Base-by-base conservation (phyloP, 768 basidiomycete species). In the Zangia roseola region DNA sequence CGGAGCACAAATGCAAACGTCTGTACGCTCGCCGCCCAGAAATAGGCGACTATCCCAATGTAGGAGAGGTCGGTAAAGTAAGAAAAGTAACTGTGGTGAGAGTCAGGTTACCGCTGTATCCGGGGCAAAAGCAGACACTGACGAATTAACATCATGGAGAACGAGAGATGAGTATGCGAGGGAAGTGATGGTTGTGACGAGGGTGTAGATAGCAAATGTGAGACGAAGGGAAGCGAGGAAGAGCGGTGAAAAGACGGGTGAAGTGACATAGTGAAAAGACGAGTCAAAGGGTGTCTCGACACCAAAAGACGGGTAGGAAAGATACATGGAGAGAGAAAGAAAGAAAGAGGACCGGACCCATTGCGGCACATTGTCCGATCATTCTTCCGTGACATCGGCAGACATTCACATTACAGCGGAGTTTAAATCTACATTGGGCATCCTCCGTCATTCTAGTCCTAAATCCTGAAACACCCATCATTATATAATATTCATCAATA, bases 1-100 rank as follows among this genome's bases (percentile, higher is more conserved):
- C 58, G 52, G 43, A 54, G 52, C 44, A 70, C 75, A 50, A 77
- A 85, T 0, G 63, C 59, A 5, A 74, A 31, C 0, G 80, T 81
- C 45, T 86, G 84, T 1, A 78, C 68, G 4, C 75, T 71, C 1
- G 84, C 62, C 0, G 82, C 83, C 62, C 74, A 82, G 62, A 81
- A 80, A 64, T 86, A 88, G 19, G 83, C 73, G 17, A 76, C 72
- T 2, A 86, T 56, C 0, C 86, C 86, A 31, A 80, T 78, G 49
- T 80, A 84, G 0, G 81, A 75, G 1, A 87, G 73, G 49, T 79
- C 56, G 0, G 85, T 87, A 62, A 87, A 86, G 66, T 81, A 87
- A 8, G 79, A 77, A 54, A 83, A 75, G 68, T 69, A 84, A 17
- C 84, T 86, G 59, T 5, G 28, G 0, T 14, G 9, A 23, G 26